Conservation (phyloP, 2,329 filamentous ascomycete species). For the Lasiodiplodia citricola region DNA sequence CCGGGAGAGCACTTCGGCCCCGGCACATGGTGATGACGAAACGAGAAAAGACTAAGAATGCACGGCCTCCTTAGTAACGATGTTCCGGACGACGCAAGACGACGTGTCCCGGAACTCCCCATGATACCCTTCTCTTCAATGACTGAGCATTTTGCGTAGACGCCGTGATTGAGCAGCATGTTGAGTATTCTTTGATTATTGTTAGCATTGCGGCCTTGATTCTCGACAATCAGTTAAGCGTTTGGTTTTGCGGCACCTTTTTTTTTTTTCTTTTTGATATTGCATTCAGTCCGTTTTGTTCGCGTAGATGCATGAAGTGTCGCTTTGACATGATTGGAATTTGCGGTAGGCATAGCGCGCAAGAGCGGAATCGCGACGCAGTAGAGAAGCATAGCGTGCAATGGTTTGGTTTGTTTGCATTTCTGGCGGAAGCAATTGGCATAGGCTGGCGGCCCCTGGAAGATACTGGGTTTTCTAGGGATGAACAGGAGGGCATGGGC, state of each 20-base stretch:
- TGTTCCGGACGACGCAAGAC: background rate
- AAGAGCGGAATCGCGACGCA: background rate
- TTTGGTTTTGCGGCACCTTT: background rate
- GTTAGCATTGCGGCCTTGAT: background rate
- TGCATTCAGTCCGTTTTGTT: background rate
- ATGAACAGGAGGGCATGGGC: background rate
- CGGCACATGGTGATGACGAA: slow-evolving; percentile 34
- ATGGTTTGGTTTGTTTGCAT: background rate
- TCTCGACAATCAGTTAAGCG: background rate
- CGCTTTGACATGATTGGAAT: background rate
- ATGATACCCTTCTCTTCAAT: slow-evolving; percentile 20
- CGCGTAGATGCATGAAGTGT: slow-evolving; percentile 3
- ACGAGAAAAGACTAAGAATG: background rate
- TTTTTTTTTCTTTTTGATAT: background rate
- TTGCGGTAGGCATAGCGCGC: background rate
- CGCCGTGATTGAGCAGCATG: slow-evolving; percentile 13
- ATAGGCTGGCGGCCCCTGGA: background rate
- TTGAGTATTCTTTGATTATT: slow-evolving; percentile 1
- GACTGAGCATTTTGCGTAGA: slow-evolving; percentile 21
- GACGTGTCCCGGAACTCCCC: background rate
- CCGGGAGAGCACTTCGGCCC: slow-evolving; percentile 43
- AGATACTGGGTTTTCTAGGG: background rate
- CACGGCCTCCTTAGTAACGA: slow-evolving; percentile 17
- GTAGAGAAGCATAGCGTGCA: slow-evolving; percentile 8
- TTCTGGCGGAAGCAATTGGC: background rate